phyloP scores from a whole-genome alignment of 192 early-diverging fungal species.

The Kickxella alabastrina region DNA sequence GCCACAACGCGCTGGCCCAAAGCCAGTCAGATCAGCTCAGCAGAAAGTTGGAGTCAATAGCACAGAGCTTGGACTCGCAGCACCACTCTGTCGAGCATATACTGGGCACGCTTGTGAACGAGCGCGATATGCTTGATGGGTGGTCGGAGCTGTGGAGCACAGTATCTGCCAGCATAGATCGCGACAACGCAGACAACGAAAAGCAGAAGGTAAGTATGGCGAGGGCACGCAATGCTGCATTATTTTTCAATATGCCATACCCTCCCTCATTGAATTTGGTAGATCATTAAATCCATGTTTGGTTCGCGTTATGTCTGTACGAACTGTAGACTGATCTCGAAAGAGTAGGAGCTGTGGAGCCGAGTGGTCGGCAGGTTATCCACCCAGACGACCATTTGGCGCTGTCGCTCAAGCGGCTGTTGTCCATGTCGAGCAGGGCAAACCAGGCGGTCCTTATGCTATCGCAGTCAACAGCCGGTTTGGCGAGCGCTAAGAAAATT shows the following conservation, averaged over 20 bases:
- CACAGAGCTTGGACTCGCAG: not conserved
- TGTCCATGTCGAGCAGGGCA: conserved; percentile 11
- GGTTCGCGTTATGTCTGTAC: not conserved
- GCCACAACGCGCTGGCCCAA: conserved; percentile 12
- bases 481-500: not conserved
- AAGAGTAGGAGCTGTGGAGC: not conserved
- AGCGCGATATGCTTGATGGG: conserved; percentile 20
- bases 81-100: conserved; percentile 5
- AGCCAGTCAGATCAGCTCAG: conserved; percentile 1
- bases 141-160: conserved; percentile 28
- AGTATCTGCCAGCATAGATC: conserved; percentile 14
- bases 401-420: conserved; percentile 31
- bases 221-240: not conserved
- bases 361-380: conserved; percentile 14
- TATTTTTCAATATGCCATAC: too few species aligned
- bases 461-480: not conserved
- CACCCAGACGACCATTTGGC: conserved; percentile 34
- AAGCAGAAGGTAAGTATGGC: conserved; percentile 19
- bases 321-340: conserved; percentile 12
- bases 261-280: too few species aligned
- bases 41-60: conserved; percentile 6
- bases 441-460: not conserved
- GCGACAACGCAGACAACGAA: conserved; percentile 13
- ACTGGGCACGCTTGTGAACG: conserved; percentile 11
- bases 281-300: not conserved